Conservation (phyloP, 805 yeast species). For the Wickerhamomyces canadensis region DNA sequence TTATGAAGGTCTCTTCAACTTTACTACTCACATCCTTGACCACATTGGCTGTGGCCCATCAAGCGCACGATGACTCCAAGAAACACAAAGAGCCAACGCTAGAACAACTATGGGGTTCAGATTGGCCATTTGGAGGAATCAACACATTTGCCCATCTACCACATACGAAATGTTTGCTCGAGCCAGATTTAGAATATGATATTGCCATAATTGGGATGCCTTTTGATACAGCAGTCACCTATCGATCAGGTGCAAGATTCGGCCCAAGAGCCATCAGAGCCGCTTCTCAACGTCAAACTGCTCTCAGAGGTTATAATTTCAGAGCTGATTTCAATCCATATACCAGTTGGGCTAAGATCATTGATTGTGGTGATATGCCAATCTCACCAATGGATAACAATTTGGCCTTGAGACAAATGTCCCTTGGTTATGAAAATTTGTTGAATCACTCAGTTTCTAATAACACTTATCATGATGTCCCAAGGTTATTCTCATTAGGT, state of each 20-base stretch:
- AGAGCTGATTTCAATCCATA: constrained; percentile 61
- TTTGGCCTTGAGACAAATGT: constrained; percentile 59
- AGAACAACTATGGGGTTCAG: constrained; percentile 64
- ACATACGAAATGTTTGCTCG: constrained; percentile 49
- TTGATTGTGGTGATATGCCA: constrained; percentile 69
- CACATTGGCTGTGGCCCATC: too few relatives aligned
- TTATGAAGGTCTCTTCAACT: too few relatives aligned
- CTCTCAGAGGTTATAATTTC: constrained; percentile 64
- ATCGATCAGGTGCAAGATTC: constrained; percentile 77
- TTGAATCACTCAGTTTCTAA: constrained; percentile 23
- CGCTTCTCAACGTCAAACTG: constrained; percentile 66
- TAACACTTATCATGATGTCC: constrained; percentile 32
- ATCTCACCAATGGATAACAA: constrained; percentile 64
- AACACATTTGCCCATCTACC: constrained; percentile 59
- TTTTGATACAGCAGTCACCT: constrained; percentile 77
- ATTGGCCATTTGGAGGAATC: constrained; percentile 68
- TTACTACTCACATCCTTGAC: too few relatives aligned
- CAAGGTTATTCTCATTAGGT: constrained; percentile 67
- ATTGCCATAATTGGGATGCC: constrained; percentile 76
- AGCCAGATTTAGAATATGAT: constrained; percentile 47
- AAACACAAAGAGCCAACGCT: constrained; percentile 31
- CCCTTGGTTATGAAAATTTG: constrained; percentile 51
- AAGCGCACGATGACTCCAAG: not conserved
- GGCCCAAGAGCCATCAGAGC: constrained; percentile 71
- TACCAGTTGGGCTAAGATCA: constrained; percentile 42